A percentile compares a stretch with the other conserved stretches of the same genome.
These are phyloP conservation scores for Apiotrichum veenhuisii DNA, from an alignment of 1,284 basidiomycete genomes.

Conservation along the genomic window DNA sequence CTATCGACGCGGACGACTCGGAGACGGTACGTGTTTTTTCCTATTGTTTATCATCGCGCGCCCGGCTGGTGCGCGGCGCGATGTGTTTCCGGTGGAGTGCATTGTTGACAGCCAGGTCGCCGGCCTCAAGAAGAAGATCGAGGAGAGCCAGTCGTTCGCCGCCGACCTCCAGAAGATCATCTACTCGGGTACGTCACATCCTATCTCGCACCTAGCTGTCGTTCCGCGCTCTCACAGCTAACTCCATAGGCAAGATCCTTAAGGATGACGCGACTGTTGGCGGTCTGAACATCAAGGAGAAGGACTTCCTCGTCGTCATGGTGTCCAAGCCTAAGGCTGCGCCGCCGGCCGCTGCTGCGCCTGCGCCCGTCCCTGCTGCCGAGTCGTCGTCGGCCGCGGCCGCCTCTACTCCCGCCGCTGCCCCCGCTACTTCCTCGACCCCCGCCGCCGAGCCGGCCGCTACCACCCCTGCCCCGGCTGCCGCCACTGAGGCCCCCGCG, in stretches of 20 bases:
- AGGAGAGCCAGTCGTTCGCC: conserved; percentile 58
- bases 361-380: conserved; percentile 43
- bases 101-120: conserved; percentile 52
- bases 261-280: conserved; percentile 83
- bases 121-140: conserved; percentile 81
- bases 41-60: no score
- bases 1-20: conserved; percentile 67
- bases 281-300: conserved; percentile 92
- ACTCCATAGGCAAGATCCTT: conserved; percentile 76
- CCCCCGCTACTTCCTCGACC: conserved; percentile 32
- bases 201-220: background rate
- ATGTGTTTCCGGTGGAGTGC: background rate
- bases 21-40: conserved; percentile 57
- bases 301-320: conserved; percentile 99
- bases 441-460: conserved; percentile 36
- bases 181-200: conserved; percentile 66
- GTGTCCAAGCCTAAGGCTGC: conserved; percentile 66
- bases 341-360: conserved; percentile 41
- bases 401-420: conserved; percentile 25
- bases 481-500: conserved; percentile 16
- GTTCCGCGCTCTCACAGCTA: background rate
- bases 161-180: conserved; percentile 92
- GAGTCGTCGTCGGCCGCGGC: conserved; percentile 11
- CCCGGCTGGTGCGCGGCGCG: background rate
- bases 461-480: conserved; percentile 30